Percentiles rank a stretch among this genome's conserved stretches.
phyloP scores from a whole-genome alignment of 192 early-diverging fungal genomes.

The Entrophospora sp. region DNA sequence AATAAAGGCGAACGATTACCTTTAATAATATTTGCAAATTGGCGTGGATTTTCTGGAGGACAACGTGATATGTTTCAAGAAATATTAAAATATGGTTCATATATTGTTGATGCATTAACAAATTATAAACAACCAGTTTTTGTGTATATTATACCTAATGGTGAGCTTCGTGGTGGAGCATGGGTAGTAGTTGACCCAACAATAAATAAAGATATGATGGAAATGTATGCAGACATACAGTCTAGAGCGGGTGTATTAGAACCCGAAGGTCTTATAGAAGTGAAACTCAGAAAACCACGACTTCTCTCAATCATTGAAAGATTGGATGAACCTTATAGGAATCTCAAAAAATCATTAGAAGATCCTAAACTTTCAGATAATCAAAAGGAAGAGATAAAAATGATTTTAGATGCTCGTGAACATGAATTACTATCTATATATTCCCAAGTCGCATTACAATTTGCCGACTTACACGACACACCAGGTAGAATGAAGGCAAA shows the following conservation, averaged over 20 bases:
- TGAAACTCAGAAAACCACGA: slow-evolving; percentile 95
- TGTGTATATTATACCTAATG: slow-evolving; percentile 88
- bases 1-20: slow-evolving; percentile 98
- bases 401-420: slow-evolving; percentile 71
- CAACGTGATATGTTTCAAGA: slow-evolving; percentile 99
- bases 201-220: slow-evolving; percentile 97
- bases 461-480: slow-evolving; percentile 96
- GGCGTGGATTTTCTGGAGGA: slow-evolving; percentile 99
- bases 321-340: slow-evolving; percentile 68
- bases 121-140: slow-evolving; percentile 97
- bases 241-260: slow-evolving; percentile 93
- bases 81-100: slow-evolving; percentile 92
- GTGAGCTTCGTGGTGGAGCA: slow-evolving; percentile 95
- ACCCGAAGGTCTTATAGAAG: slow-evolving; percentile 95
- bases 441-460: slow-evolving; percentile 88
- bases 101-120: slow-evolving; percentile 94
- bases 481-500: slow-evolving; percentile 95
- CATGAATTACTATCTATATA: slow-evolving; percentile 82
- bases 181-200: slow-evolving; percentile 98
- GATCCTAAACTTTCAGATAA: slow-evolving; percentile 45
- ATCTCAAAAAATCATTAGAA: slow-evolving; percentile 56
- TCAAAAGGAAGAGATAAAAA: slow-evolving; percentile 59
- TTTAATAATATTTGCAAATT: slow-evolving; percentile 99
- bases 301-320: slow-evolving; percentile 89
- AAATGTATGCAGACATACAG: slow-evolving; percentile 95